Base-by-base conservation (phyloP, 106 monocot genomes). In the Apostasia shenzhenica region DNA sequence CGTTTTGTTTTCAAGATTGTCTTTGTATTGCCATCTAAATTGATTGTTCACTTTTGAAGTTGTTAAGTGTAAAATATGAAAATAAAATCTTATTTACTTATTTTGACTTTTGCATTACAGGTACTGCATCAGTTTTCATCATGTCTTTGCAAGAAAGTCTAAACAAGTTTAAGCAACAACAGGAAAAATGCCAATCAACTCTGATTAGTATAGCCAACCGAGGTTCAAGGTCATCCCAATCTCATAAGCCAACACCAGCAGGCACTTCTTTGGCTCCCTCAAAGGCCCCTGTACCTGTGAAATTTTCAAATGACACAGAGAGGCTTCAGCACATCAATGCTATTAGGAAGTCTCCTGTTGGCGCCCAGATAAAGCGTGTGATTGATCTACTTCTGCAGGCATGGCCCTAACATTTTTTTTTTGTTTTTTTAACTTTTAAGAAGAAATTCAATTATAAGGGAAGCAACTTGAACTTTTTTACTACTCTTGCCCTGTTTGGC, bases 291-390 rank as follows among this genome's bases (percentile, higher is more conserved):
- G 14, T 67, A 7, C 71, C 84, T 46, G 75, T 88, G 9, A 94
- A 91, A 69, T 94, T 94, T 59, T 94, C 94, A 51, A 88, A 85
- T 77, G 94, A 94, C 57, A 91, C 94, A 0, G 91, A 94, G 67
- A 88, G 94, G 76, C 85, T 94, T 54, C 91, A 91, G 58, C 91
- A 94, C 67, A 94, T 94, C 58, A 88, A 94, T 68, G 39, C 78
- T 9, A 91, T 95, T 59, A 75, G 88, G 68, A 95, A 95, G 70
- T 86, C 88, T 46, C 88, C 95, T 44, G 85, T 86, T 70, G 95
- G 95, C 52, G 88, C 91, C 38, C 88, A 91, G 54, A 86, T 95
- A 58, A 95, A 95, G 57, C 84, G 83, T 64, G 95, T 95, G 9
- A 95, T 95, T 68, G 89, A 89, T 51, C 69, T 95, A 63, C 89